Percentiles rank a stretch among this genome's conserved stretches.
Evolutionary conservation across 768 basidiomycete genomes (phyloP).

Genomic region (Xerocomellus dryophilus): DNA sequence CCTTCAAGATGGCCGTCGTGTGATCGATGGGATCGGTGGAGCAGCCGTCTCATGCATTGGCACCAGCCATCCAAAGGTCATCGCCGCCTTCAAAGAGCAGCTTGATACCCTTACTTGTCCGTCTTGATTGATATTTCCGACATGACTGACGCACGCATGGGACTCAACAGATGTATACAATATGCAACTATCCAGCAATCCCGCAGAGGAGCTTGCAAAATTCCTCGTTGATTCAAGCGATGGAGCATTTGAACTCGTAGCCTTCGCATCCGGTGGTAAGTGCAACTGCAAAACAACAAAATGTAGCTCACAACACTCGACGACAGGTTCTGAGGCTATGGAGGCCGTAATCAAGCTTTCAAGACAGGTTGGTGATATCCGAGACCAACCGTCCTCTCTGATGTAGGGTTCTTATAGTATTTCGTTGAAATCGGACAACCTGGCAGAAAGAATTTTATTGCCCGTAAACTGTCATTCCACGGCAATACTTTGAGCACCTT

Average conservation of each 20-base stretch:
- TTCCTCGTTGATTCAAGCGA: slow-evolving; percentile 60
- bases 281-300: background rate
- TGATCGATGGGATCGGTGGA: slow-evolving; percentile 82
- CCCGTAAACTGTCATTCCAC: slow-evolving; percentile 75
- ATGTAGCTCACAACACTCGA: background rate
- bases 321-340: slow-evolving; percentile 82
- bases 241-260: slow-evolving; percentile 69
- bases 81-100: slow-evolving; percentile 75
- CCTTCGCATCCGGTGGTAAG: slow-evolving; percentile 75
- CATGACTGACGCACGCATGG: background rate
- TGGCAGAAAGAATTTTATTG: slow-evolving; percentile 75
- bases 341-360: slow-evolving; percentile 82
- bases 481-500: slow-evolving; percentile 78
- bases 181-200: slow-evolving; percentile 77
- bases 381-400: background rate
- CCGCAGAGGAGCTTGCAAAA: slow-evolving; percentile 77
- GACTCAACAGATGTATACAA: slow-evolving; percentile 70
- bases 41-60: slow-evolving; percentile 83
- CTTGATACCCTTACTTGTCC: slow-evolving; percentile 73
- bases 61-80: slow-evolving; percentile 66
- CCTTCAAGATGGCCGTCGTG: slow-evolving; percentile 61
- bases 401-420: slow-evolving; percentile 45
- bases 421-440: slow-evolving; percentile 67
- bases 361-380: slow-evolving; percentile 53
- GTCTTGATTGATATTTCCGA: slow-evolving; percentile 23